These are phyloP conservation scores for Arbutus unedo DNA, from an alignment of 148 eudicot genomes.

Conservation along the genomic window DNA sequence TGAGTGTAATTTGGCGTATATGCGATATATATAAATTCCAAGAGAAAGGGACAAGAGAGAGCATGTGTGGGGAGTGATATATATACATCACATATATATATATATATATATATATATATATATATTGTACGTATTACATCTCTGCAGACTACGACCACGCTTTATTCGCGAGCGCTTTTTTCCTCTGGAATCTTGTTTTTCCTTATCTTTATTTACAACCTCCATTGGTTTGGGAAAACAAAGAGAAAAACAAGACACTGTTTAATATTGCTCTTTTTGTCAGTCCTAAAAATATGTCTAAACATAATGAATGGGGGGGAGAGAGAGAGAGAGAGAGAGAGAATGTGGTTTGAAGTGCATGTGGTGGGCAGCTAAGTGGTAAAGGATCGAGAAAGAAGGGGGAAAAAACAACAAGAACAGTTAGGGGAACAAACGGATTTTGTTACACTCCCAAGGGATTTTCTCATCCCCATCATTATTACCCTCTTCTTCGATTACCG, in stretches of 20 bases:
- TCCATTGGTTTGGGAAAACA: conserved; percentile 13
- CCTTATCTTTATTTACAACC: background rate
- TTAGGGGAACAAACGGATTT: conserved; percentile 43
- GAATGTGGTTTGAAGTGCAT: conserved; percentile 7
- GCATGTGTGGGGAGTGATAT: conserved; percentile 31
- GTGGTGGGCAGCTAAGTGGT: conserved; percentile 33
- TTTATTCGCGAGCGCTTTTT: conserved; percentile 33
- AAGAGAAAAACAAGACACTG: background rate
- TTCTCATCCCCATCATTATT: conserved; percentile 39
- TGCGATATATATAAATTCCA: conserved; percentile 18
- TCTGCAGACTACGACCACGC: conserved; percentile 7
- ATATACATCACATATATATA: background rate
- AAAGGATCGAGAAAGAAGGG: conserved; percentile 1
- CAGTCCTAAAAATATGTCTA: background rate
- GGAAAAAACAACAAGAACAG: background rate
- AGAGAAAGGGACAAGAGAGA: conserved; percentile 47
- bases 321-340: background rate
- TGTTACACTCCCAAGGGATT: conserved; percentile 58
- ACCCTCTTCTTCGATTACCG: conserved; percentile 22
- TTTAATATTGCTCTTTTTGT: conserved; percentile 8
- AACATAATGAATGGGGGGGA: background rate
- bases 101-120: background rate
- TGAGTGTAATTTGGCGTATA: too few relatives aligned
- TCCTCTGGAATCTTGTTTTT: background rate
- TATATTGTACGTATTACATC: too few relatives aligned